Percentiles rank a stretch among this genome's conserved stretches.
These are phyloP conservation scores for Collybia nuda DNA, from an alignment of 768 basidiomycete genomes.

Conservation along the genomic window DNA sequence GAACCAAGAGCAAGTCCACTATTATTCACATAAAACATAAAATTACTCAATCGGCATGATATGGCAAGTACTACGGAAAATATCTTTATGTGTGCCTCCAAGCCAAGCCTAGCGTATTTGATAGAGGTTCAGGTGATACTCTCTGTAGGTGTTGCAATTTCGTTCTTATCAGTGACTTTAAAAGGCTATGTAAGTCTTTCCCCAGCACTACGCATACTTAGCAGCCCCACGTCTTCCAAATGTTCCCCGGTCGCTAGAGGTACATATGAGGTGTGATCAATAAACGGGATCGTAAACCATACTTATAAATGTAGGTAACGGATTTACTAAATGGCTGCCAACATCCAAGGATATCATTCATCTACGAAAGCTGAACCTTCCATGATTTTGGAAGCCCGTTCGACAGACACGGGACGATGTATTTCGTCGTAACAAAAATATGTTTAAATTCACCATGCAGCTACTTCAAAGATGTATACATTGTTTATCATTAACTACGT, in stretches of 20 bases:
- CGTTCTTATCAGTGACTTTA: slow-evolving; percentile 45
- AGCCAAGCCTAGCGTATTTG: too few species aligned
- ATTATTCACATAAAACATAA: slow-evolving; percentile 13
- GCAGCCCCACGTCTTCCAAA: slow-evolving; percentile 60
- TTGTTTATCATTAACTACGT: slow-evolving; percentile 6
- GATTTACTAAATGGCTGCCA: slow-evolving; percentile 45
- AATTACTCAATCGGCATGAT: too few species aligned
- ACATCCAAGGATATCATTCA: slow-evolving; percentile 50
- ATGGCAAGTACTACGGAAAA: too few species aligned
- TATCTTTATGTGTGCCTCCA: too few species aligned
- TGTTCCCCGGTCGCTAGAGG: slow-evolving; percentile 59
- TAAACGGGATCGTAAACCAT: neutral
- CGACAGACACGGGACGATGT: slow-evolving; percentile 43
- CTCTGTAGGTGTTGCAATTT: slow-evolving; percentile 48
- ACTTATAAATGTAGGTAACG: slow-evolving; percentile 38
- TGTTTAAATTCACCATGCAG: slow-evolving; percentile 11
- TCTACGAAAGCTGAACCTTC: slow-evolving; percentile 55
- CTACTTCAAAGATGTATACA: slow-evolving; percentile 4
- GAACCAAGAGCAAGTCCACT: slow-evolving; percentile 46
- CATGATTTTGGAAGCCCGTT: slow-evolving; percentile 43
- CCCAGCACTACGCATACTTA: slow-evolving; percentile 52
- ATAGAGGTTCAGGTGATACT: slow-evolving; percentile 33
- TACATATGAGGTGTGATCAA: slow-evolving; percentile 37
- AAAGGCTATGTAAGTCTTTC: slow-evolving; percentile 70
- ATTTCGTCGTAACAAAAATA: slow-evolving; percentile 52